phyloP scores from a whole-genome alignment of 2,329 filamentous ascomycete genomes.

The Diaporthe australafricana region DNA sequence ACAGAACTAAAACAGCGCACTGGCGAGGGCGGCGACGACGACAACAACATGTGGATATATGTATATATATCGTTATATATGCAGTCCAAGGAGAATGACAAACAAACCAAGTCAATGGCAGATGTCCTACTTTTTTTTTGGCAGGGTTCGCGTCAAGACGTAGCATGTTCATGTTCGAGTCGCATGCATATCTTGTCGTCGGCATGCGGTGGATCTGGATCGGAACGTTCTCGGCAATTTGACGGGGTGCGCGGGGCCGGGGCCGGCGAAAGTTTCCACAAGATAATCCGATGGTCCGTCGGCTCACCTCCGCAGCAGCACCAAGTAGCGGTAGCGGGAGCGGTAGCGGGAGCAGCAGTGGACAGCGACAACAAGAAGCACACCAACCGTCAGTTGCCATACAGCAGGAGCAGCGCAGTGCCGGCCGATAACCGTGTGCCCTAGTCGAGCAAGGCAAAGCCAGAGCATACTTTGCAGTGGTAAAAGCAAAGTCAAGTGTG shows the following conservation, averaged over 20 bases:
- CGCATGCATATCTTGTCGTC: neutral
- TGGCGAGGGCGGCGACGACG: neutral
- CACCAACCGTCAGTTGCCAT: neutral
- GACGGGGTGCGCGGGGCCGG: neutral
- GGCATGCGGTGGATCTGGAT: neutral
- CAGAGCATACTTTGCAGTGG: neutral
- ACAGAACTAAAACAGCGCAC: neutral
- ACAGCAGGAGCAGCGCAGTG: neutral
- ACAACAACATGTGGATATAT: neutral
- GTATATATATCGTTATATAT: too few relatives aligned
- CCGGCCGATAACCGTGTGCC: neutral
- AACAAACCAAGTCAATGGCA: neutral
- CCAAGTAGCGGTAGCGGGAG: neutral
- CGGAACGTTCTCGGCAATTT: neutral
- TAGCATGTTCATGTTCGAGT: neutral
- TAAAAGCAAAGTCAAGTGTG: neutral
- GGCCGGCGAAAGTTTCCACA: neutral
- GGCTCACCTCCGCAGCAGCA: slow-evolving; percentile 15
- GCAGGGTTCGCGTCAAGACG: too few relatives aligned
- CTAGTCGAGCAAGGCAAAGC: neutral
- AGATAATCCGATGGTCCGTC: slow-evolving; percentile 22
- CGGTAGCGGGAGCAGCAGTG: neutral
- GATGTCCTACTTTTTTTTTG: neutral
- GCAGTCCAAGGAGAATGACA: neutral
- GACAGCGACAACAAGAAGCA: neutral